These are phyloP conservation scores for Scedosporium dehoogii DNA, from an alignment of 2,329 filamentous ascomycete genomes.

Conservation along the genomic window DNA sequence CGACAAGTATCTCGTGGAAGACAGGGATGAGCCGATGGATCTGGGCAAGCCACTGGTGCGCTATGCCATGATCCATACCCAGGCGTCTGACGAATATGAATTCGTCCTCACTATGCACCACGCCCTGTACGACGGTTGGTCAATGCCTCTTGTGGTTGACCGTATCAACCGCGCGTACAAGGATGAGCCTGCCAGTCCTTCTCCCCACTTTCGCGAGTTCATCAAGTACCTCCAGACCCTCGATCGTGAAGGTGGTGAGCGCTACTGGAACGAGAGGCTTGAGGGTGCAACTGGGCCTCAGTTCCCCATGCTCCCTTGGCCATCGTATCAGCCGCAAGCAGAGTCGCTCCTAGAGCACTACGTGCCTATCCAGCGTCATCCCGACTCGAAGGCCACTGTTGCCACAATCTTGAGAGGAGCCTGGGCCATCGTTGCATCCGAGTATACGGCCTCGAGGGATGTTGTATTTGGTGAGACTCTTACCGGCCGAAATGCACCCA, in stretches of 20 bases:
- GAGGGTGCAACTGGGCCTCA: constrained; percentile 32
- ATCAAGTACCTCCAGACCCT: constrained; percentile 34
- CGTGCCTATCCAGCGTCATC: constrained; percentile 25
- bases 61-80: constrained; percentile 30
- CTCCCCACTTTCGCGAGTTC: constrained; percentile 32
- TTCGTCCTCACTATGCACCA: constrained; percentile 49
- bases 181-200: constrained; percentile 16
- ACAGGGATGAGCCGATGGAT: constrained; percentile 30
- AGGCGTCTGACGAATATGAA: constrained; percentile 20
- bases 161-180: constrained; percentile 36
- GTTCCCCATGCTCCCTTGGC: constrained; percentile 36
- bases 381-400: constrained; percentile 32
- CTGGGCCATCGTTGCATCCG: constrained; percentile 45
- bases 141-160: constrained; percentile 38
- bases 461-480: constrained; percentile 51
- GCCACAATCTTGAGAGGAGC: constrained; percentile 49
- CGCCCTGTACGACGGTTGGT: constrained; percentile 48
- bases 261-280: constrained; percentile 36
- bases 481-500: constrained; percentile 42
- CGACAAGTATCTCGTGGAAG: constrained; percentile 28
- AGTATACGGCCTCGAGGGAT: constrained; percentile 41
- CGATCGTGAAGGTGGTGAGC: constrained; percentile 28
- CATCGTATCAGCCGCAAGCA: constrained; percentile 37
- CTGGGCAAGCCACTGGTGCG: constrained; percentile 35
- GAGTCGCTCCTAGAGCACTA: constrained; percentile 45